phyloP scores from a whole-genome alignment of 1,284 basidiomycete species.

The Cutaneotrichosporon dermatis region DNA sequence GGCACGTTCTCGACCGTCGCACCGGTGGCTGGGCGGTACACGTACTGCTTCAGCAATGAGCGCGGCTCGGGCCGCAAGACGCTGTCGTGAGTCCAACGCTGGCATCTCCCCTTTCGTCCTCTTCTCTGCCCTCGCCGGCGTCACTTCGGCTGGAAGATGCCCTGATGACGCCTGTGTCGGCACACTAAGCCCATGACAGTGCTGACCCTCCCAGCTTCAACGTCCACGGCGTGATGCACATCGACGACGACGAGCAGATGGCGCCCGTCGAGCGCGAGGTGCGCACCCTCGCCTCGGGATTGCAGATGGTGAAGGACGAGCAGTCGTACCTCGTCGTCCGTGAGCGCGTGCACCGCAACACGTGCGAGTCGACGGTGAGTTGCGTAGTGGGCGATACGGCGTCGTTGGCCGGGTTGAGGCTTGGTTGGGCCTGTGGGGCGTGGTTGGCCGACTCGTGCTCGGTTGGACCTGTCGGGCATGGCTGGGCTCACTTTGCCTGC shows the following conservation, averaged over 20 bases:
- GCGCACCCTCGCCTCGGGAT: slow-evolving; percentile 73
- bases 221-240: slow-evolving; percentile 88
- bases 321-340: slow-evolving; percentile 97
- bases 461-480: too few relatives aligned
- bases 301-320: slow-evolving; percentile 93
- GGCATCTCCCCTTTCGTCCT: neutral
- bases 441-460: too few relatives aligned
- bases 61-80: slow-evolving; percentile 96
- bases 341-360: slow-evolving; percentile 89
- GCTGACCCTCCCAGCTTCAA: slow-evolving; percentile 69
- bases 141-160: too few relatives aligned
- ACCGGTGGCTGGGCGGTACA: slow-evolving; percentile 76
- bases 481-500: too few relatives aligned
- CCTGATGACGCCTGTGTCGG: too few relatives aligned
- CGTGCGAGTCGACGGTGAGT: slow-evolving; percentile 37
- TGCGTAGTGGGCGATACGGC: neutral
- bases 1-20: slow-evolving; percentile 86
- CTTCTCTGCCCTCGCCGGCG: too few relatives aligned
- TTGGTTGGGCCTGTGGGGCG: too few relatives aligned
- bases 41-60: slow-evolving; percentile 98
- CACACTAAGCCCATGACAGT: too few relatives aligned
- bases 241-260: slow-evolving; percentile 53
- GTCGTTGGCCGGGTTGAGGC: too few relatives aligned
- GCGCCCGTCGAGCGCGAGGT: slow-evolving; percentile 97
- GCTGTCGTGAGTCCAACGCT: slow-evolving; percentile 59